Evolutionary conservation across 2,329 filamentous ascomycete genomes (phyloP).

Genomic region (Pseudogymnoascus sp.): DNA sequence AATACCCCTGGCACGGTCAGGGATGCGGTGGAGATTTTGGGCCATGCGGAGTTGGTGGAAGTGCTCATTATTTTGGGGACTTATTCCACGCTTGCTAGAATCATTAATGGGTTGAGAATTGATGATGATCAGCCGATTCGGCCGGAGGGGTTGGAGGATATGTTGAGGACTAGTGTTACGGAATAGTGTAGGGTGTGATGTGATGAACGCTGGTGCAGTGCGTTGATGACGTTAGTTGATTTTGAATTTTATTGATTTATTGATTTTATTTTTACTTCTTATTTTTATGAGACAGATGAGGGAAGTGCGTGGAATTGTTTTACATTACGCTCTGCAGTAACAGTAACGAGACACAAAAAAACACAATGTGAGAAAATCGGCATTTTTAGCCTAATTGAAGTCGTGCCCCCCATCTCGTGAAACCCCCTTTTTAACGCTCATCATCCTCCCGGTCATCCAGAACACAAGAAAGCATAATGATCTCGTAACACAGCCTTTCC

Average conservation of each 20-base stretch:
- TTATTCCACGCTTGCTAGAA: constrained; percentile 17
- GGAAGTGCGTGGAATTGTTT: neutral
- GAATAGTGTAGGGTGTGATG: neutral
- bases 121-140: constrained; percentile 15
- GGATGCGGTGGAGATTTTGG: constrained; percentile 14
- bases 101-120: constrained; percentile 17
- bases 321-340: neutral
- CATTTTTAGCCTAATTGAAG: neutral
- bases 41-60: constrained; percentile 19
- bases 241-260: neutral
- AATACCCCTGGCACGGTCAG: constrained; percentile 13
- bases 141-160: constrained; percentile 10
- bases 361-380: neutral
- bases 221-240: neutral
- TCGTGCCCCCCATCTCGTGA: neutral
- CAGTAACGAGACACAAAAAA: neutral
- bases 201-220: neutral
- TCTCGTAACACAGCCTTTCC: neutral
- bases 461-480: neutral
- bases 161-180: constrained; percentile 7
- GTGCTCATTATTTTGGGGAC: constrained; percentile 18
- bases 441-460: neutral
- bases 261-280: neutral
- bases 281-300: neutral
- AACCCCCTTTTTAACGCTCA: neutral